These are phyloP conservation scores for Lachnellula arida DNA, from an alignment of 2,329 filamentous ascomycete genomes.

Conservation along the genomic window DNA sequence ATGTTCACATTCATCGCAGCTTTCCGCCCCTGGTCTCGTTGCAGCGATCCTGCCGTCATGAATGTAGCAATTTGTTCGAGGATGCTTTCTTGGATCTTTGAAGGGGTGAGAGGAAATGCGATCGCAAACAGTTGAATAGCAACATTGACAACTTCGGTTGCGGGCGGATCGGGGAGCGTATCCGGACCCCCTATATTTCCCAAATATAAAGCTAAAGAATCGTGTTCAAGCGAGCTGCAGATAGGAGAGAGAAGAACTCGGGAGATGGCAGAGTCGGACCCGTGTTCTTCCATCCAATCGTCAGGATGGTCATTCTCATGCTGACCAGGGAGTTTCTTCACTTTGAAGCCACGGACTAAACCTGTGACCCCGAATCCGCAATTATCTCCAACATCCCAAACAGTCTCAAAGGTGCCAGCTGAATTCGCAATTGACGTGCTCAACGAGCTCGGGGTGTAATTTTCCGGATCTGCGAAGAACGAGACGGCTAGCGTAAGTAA, in stretches of 20 bases:
- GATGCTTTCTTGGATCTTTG: constrained; percentile 93
- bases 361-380: constrained; percentile 91
- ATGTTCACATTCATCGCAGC: constrained; percentile 90
- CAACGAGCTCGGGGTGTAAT: constrained; percentile 77
- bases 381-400: constrained; percentile 95
- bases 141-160: constrained; percentile 90
- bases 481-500: constrained; percentile 84
- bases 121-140: constrained; percentile 92
- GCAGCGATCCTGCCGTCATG: constrained; percentile 71
- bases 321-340: constrained; percentile 66
- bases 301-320: constrained; percentile 48
- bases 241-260: constrained; percentile 62
- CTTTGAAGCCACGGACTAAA: constrained; percentile 70
- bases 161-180: constrained; percentile 67
- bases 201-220: constrained; percentile 76
- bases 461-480: constrained; percentile 88
- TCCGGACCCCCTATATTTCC: constrained; percentile 39
- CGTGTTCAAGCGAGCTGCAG: constrained; percentile 81
- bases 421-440: constrained; percentile 90
- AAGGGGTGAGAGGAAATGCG: constrained; percentile 79
- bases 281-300: constrained; percentile 49
- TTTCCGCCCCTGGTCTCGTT: constrained; percentile 81
- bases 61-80: constrained; percentile 91
- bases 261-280: constrained; percentile 62
- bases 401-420: constrained; percentile 81